A percentile compares a stretch with the other conserved stretches of the same genome.
Evolutionary conservation across 208 protist genomes (phyloP).

Genomic region (Acanthamoeba triangularis): DNA sequence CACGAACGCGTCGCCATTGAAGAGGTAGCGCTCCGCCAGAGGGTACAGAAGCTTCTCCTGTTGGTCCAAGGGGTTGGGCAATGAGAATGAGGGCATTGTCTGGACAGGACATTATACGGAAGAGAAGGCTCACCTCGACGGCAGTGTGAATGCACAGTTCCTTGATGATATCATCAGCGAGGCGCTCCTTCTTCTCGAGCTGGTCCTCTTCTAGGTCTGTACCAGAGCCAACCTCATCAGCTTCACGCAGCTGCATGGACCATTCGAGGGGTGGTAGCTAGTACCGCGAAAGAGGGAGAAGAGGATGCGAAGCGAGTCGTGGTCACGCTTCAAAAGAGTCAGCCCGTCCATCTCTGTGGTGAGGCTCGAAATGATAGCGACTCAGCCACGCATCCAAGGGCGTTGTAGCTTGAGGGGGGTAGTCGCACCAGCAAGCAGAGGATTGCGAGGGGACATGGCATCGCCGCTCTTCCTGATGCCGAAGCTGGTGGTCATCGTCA

Average conservation of each 20-base stretch:
- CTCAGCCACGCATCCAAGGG: background rate
- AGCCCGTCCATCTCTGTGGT: background rate
- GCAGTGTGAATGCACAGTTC: constrained; percentile 28
- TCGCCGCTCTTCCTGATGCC: constrained; percentile 18
- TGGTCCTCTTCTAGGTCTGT: background rate
- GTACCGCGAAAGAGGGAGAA: constrained; percentile 33
- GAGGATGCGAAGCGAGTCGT: background rate
- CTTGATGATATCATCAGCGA: constrained; percentile 55
- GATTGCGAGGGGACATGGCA: background rate
- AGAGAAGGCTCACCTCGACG: background rate
- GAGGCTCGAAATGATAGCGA: background rate
- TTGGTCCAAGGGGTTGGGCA: background rate
- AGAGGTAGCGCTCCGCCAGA: background rate
- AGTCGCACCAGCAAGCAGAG: constrained; percentile 8
- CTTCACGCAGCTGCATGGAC: background rate
- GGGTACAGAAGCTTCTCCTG: constrained; percentile 69
- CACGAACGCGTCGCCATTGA: background rate
- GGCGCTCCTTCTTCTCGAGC: constrained; percentile 27
- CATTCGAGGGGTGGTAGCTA: too few relatives aligned
- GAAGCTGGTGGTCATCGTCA: constrained; percentile 3
- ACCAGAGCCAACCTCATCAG: background rate
- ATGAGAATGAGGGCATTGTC: too few relatives aligned
- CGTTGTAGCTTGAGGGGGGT: background rate
- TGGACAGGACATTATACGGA: background rate
- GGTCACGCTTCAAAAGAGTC: background rate